Conservation (phyloP, 1,139 yeast genomes). For the Yamadazyma diddensiae region DNA sequence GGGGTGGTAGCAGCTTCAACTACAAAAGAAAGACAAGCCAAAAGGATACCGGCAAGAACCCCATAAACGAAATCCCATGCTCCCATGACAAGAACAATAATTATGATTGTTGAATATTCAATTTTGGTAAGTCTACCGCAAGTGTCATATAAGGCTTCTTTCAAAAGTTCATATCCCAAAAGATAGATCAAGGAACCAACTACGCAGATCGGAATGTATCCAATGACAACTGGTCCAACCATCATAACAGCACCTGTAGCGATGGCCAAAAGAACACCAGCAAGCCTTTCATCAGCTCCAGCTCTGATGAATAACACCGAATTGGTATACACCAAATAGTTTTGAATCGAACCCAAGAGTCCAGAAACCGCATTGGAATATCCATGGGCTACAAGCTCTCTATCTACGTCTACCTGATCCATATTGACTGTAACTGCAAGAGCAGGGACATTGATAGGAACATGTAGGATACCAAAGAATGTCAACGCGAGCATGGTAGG, state of each 20-base stretch:
- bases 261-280: slow-evolving; percentile 81
- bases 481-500: slow-evolving; percentile 97
- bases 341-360: slow-evolving; percentile 80
- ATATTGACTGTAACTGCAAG: slow-evolving; percentile 86
- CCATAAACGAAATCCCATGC: slow-evolving; percentile 93
- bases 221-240: slow-evolving; percentile 89
- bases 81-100: slow-evolving; percentile 92
- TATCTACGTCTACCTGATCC: slow-evolving; percentile 84
- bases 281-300: slow-evolving; percentile 86
- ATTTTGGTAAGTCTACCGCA: slow-evolving; percentile 69
- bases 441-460: slow-evolving; percentile 97
- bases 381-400: slow-evolving; percentile 94
- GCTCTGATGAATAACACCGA: slow-evolving; percentile 87
- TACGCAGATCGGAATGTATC: slow-evolving; percentile 90
- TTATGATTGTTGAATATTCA: slow-evolving; percentile 80
- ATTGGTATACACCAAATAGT: slow-evolving; percentile 91
- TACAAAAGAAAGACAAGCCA: slow-evolving; percentile 90
- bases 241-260: slow-evolving; percentile 82
- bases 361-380: slow-evolving; percentile 89
- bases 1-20: slow-evolving; percentile 86
- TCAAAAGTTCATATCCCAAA: slow-evolving; percentile 83
- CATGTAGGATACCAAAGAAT: slow-evolving; percentile 92
- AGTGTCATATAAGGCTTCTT: slow-evolving; percentile 85
- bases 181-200: slow-evolving; percentile 90
- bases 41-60: slow-evolving; percentile 80